Evolutionary conservation across 225 moss, liverwort and hornwort species (phyloP), one percentile per base, ranked within the genome.

Genomic region (Marchantia polymorpha): DNA sequence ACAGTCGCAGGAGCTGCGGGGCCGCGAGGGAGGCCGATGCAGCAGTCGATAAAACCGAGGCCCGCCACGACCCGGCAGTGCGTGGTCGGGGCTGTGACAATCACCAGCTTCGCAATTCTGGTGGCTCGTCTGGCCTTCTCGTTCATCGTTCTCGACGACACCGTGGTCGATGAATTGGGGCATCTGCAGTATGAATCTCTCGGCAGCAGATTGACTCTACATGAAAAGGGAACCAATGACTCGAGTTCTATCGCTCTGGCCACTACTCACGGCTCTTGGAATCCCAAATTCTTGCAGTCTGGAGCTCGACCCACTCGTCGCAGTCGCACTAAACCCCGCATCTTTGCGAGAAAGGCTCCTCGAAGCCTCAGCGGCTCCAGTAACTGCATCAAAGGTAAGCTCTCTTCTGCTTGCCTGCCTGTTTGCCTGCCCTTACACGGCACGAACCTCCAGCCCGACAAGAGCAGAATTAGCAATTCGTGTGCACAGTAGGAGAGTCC

Each of bases 51-150:
- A 7, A 78, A 78, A 64, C 47, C 64, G 27, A 70, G 30, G 15
- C 17, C 72, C 0, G 26, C 12, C 26, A 22, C 50, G 22, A 69
- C 1, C 51, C 61, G 54, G 39, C 11, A 55, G n/a, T 79, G 81
- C 19, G 15, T 72, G 0, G 26, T 82, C 25, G 81, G 75, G 16
- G 20, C 70, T 1, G 52, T 81, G 75, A 79, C 58, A n/a, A 5
- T 79, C 16, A 39, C 51, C 31, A 72, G 61, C 25, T 25, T 77
- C 12, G 79, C 73, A 0, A 55, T 83, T 20, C 76, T 87, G 25
- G 50, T 81, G 76, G 61, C 70, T 29, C 72, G 83, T 1, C 9
- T 72, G 30, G 81, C 75, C 0, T n/a, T 83, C 25, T 76, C 79
- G 7, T 39, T 69, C 51, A 19, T 78, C n/a, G 23, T 58, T 15